Conservation (phyloP, 345 rosid genomes). For the Arabidopsis suecica region DNA sequence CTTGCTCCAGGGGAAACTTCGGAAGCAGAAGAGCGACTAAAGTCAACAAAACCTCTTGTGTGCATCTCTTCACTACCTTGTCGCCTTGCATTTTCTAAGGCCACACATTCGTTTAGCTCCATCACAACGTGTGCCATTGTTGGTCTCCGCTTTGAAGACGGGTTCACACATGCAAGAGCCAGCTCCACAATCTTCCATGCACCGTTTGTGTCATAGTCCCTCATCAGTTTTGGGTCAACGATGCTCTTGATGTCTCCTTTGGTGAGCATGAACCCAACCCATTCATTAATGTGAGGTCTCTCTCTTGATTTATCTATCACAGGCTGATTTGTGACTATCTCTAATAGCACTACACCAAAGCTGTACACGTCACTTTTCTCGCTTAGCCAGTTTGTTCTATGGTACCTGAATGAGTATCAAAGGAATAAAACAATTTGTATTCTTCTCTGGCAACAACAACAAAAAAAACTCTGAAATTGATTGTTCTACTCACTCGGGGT, state of each 20-base stretch:
- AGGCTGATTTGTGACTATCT: constrained; percentile 46
- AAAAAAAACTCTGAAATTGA: too few species aligned
- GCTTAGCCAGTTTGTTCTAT: constrained; percentile 38
- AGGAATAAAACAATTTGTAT: background rate
- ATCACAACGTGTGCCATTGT: constrained; percentile 49
- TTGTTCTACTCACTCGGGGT: constrained; percentile 49
- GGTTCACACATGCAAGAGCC: constrained; percentile 51
- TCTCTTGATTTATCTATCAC: constrained; percentile 29
- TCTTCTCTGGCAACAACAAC: too few species aligned
- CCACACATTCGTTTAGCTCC: constrained; percentile 52
- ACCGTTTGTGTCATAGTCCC: constrained; percentile 46
- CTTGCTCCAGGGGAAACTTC: constrained; percentile 41
- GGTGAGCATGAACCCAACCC: constrained; percentile 49
- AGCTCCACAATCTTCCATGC: constrained; percentile 58
- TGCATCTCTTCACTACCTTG: constrained; percentile 30
- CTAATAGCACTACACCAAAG: constrained; percentile 56
- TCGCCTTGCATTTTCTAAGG: constrained; percentile 30
- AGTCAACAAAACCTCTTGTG: constrained; percentile 11
- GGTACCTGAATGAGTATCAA: constrained; percentile 18
- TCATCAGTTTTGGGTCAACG: constrained; percentile 51
- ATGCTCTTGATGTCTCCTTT: constrained; percentile 49
- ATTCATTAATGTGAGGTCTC: constrained; percentile 41
- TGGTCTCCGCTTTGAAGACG: constrained; percentile 45
- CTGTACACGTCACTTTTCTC: constrained; percentile 55
- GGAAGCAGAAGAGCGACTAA: constrained; percentile 19